Base-by-base conservation (phyloP, 768 basidiomycete genomes). In the Leccinum boreale region DNA sequence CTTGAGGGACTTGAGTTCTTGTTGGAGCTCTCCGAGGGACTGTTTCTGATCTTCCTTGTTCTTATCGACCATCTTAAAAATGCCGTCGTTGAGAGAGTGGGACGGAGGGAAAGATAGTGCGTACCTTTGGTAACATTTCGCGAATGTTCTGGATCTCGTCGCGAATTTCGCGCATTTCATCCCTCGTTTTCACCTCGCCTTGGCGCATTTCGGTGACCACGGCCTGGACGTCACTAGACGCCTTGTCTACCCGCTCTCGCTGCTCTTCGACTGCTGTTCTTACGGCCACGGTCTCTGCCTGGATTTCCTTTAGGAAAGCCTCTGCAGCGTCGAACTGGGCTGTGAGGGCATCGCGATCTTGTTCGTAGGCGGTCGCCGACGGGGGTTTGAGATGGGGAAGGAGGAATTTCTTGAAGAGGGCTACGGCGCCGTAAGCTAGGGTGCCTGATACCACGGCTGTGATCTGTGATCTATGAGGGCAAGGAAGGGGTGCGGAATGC, bases 1-100 rank as follows among this genome's bases (percentile, higher is more conserved):
- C 71, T 98, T 98, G 59, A 98, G 78, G 0, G 95, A 98, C 68
- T 94, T 94, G 66, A 98, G 81, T 69, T 98, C 96, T 63, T 93
- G 87, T 65, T 97, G 94, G 12, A 98, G 79, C 65, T 98, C 96
- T 53, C 81, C 75, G 14, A 98, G 79, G 1, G 93, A 91, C 58
- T 89, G 85, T 21, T 84, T 81, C 72, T 97, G 94, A 14, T 83
- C 81, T 55, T 92, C 88, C 70, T 93, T 91, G 69, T 89, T 92
- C 75, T 92, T 94, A 56, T 97, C 92, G 53, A 97, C 88, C 90
- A 98, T 92, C 95, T 98, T 61, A 53, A 39, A 26, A 12, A 31
- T 12, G 15, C 2, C 12, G 5, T 12, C 5, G 26, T 36, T 69
- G 5, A 55, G 53, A 60, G n/a, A 3, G 26, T 3, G 45, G 35